phyloP scores from a whole-genome alignment of 371 early-diverging fungal species.

The Mucor plumbeus region DNA sequence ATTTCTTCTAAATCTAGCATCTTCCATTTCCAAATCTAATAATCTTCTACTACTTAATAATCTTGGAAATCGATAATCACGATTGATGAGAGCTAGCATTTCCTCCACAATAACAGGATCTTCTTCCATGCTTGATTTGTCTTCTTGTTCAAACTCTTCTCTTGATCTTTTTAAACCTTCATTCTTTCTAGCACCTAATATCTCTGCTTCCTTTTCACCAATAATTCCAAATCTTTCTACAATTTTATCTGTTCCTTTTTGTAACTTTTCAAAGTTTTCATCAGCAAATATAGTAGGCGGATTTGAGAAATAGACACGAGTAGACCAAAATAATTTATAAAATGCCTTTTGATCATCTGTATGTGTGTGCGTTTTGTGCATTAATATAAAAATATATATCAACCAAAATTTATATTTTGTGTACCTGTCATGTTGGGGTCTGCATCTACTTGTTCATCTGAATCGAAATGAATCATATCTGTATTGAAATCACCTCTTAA shows the following conservation, averaged over 20 bases:
- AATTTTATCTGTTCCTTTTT: constrained; percentile 46
- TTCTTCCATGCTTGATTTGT: constrained; percentile 26
- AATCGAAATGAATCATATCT: constrained; percentile 63
- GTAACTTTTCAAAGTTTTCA: constrained; percentile 37
- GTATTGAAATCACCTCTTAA: constrained; percentile 81
- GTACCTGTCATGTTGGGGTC: constrained; percentile 41
- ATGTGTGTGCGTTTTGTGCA: neutral
- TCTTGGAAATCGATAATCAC: constrained; percentile 73
- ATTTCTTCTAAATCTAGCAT: constrained; percentile 75
- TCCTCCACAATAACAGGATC: constrained; percentile 39
- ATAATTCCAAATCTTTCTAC: constrained; percentile 44
- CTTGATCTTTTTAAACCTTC: constrained; percentile 27
- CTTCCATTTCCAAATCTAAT: constrained; percentile 73
- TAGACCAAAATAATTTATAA: constrained; percentile 53
- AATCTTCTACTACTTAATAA: constrained; percentile 75
- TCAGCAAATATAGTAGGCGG: constrained; percentile 47
- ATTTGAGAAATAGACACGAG: constrained; percentile 46
- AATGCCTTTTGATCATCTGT: constrained; percentile 51
- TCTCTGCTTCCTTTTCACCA: constrained; percentile 41
- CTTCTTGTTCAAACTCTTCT: constrained; percentile 12
- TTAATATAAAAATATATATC: neutral
- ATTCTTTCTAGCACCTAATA: constrained; percentile 37
- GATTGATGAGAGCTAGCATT: constrained; percentile 39
- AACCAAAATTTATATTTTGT: neutral
- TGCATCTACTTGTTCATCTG: constrained; percentile 56